Evolutionary conservation across 2,329 filamentous ascomycete genomes (phyloP).

Genomic region (Fusarium vanettenii): DNA sequence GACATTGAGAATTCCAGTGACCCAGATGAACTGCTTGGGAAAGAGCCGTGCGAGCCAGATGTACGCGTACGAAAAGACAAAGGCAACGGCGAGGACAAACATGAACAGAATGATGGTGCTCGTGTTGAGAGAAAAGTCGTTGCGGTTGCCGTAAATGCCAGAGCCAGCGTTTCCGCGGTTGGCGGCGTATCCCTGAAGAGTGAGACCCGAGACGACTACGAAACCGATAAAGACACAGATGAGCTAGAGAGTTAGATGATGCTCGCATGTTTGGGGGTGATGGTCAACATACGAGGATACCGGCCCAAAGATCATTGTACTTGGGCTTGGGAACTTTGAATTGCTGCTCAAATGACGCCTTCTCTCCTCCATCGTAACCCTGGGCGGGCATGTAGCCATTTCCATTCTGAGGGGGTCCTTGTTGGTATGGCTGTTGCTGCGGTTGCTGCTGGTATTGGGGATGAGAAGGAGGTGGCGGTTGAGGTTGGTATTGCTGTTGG

Average conservation of each 20-base stretch:
- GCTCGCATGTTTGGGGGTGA: background rate
- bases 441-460: constrained; percentile 41
- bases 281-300: constrained; percentile 69
- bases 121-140: constrained; percentile 76
- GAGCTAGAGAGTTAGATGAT: constrained; percentile 59
- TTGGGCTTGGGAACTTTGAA: constrained; percentile 89
- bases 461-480: constrained; percentile 31
- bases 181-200: constrained; percentile 78
- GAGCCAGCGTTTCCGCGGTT: constrained; percentile 73
- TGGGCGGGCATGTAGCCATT: constrained; percentile 51
- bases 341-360: constrained; percentile 77
- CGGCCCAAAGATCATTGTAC: constrained; percentile 92
- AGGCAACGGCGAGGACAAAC: constrained; percentile 79
- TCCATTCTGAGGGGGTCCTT: constrained; percentile 42
- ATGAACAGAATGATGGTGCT: constrained; percentile 89
- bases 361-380: constrained; percentile 55
- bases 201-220: constrained; percentile 78
- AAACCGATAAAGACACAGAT: constrained; percentile 79
- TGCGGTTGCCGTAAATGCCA: constrained; percentile 78
- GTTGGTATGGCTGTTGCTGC: constrained; percentile 43
- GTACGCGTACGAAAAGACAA: constrained; percentile 81
- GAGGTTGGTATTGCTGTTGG: constrained; percentile 44
- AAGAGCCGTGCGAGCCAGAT: constrained; percentile 80
- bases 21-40: constrained; percentile 92
- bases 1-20: constrained; percentile 90